Percentiles rank a stretch among this genome's conserved stretches.
These are phyloP conservation scores for Capsicum chinense DNA, from an alignment of 257 asterid genomes.

Conservation along the genomic window DNA sequence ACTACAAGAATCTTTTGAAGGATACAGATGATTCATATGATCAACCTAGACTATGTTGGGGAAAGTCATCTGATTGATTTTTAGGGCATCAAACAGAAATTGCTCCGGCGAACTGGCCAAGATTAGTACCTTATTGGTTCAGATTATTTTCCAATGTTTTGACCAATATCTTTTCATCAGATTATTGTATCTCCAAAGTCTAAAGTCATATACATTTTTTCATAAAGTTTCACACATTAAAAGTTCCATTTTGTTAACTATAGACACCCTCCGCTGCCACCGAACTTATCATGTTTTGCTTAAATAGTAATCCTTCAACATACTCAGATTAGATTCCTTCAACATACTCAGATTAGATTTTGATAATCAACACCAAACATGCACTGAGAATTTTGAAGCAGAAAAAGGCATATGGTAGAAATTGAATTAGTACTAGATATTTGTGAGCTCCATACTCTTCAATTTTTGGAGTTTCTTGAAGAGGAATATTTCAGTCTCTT, in stretches of 20 bases:
- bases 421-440: background rate
- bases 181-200: background rate
- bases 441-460: background rate
- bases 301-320: slow-evolving; percentile 3
- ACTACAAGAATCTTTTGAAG: background rate
- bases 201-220: background rate
- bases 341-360: background rate
- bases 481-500: background rate
- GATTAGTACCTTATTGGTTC: slow-evolving; percentile 12
- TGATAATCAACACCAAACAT: slow-evolving; percentile 13
- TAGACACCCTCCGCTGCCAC: background rate
- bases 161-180: background rate
- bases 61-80: background rate
- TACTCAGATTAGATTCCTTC: background rate
- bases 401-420: no score
- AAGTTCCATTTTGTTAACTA: background rate
- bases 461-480: no score
- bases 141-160: background rate
- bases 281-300: background rate
- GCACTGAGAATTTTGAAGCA: background rate
- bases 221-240: background rate
- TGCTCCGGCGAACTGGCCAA: background rate
- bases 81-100: slow-evolving; percentile 3
- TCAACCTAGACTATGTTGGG: background rate
- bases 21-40: background rate